Base-by-base conservation (phyloP, 768 basidiomycete genomes). In the Leccinum truebloodii region DNA sequence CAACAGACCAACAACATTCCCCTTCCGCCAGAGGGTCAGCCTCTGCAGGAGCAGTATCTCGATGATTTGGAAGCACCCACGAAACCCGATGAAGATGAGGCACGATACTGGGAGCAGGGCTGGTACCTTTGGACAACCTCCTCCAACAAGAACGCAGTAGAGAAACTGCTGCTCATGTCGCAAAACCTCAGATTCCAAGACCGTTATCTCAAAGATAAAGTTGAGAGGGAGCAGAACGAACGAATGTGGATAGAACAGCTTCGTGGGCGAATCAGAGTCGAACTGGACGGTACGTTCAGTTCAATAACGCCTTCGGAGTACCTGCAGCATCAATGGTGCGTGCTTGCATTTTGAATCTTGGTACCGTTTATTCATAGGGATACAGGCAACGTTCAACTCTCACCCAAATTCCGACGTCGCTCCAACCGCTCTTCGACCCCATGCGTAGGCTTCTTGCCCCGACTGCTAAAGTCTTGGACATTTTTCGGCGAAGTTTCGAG, bases 51-150 rank as follows among this genome's bases (percentile, higher is more conserved):
- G 46, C 63, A n/a, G 46, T 53, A 55, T 54, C 2, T n/a, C 16
- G 55, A 65, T 20, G 63, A 64, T 28, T 16, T 58, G 28, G 69
- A 69, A 16, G 2, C 52, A 22, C 46, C 61, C 32, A 30, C 72
- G 6, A 64, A 52, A 60, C 49, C 67, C 24, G 73, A 59, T 59
- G 73, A 62, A 41, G 76, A 81, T 22, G 77, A 76, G 46, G 84
- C 61, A 16, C 69, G 81, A 63, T 80, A 82, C 66, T 92, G 90
- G 90, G 80, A 89, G 58, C 84, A 86, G 66, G 89, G 90, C 5
- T 88, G 83, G 81, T 92, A 92, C 67, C 66, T 92, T 46, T 91
- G 89, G 88, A 80, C 83, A 54, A 82, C 83, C 16, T 78, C 77
- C 57, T 84, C 79, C 53, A 77, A 79, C 52, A 78, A 77, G 69